Base-by-base conservation (phyloP, 257 asterid genomes). In the Salvia splendens region DNA sequence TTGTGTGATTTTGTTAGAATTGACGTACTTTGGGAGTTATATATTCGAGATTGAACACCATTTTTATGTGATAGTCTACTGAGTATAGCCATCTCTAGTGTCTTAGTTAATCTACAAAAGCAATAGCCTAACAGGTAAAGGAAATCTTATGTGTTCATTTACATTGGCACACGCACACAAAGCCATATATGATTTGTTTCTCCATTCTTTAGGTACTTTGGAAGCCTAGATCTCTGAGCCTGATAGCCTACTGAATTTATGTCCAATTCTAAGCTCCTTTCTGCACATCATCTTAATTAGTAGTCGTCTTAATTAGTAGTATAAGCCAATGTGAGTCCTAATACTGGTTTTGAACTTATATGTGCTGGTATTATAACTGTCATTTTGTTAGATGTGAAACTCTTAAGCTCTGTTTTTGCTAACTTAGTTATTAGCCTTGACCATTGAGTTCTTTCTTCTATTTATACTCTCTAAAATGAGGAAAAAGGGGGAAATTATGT, bases 1-100 rank as follows among this genome's bases (percentile, higher is more conserved):
- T 56, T 48, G 6, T n/a, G 63, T 28, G 55, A 20, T 65, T 32
- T 48, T 36, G 43, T 56, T n/a, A 53, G 35, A 43, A n/a, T 52
- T 17, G 47, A 36, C 12, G 40, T 33, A 55, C 14, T 45, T 5
- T 12, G 48, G 28, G 49, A 47, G 12, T 38, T 17, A 49, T 8
- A 40, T 43, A 8, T 42, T 43, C 61, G 8, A 15, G 47, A 12
- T 5, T 43, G 20, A 32, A 15, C 41, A 43, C 65, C 12, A 12
- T 8, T 68, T 36, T 65, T 59, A 24, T 24, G 30, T 24, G 49
- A 60, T 49, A 45, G 36, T 17, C 7, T 45, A 11, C 38, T 33
- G 47, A 69, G 53, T 70, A 45, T 6, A 55, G 30, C 43, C 53
- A 38, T 33, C 5, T 24, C n/a, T 56, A 8, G 4, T 46, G 15